These are phyloP conservation scores for Pichia membranifaciens DNA, from an alignment of 805 yeast genomes.

Conservation along the genomic window DNA sequence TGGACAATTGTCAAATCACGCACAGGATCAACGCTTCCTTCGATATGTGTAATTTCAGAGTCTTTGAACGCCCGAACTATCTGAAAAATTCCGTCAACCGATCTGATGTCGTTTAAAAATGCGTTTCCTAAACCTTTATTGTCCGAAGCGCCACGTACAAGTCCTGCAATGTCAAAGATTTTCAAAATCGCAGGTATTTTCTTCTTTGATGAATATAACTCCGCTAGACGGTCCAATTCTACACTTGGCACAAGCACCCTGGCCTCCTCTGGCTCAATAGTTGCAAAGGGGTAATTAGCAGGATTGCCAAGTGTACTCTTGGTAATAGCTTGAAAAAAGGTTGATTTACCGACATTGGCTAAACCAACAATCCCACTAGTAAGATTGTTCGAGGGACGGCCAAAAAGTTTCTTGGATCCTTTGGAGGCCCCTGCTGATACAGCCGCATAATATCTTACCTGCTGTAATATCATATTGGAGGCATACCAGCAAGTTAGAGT, in stretches of 20 bases:
- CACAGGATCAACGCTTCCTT: conserved; percentile 56
- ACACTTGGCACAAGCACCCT: conserved; percentile 46
- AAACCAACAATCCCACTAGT: conserved; percentile 50
- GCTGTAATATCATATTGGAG: background rate
- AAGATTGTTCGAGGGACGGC: conserved; percentile 32
- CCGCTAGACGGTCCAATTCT: conserved; percentile 42
- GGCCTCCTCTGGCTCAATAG: conserved; percentile 69
- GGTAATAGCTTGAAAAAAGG: conserved; percentile 57
- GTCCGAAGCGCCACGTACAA: conserved; percentile 54
- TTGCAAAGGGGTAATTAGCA: conserved; percentile 68
- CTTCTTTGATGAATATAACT: conserved; percentile 44
- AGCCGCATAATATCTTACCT: conserved; percentile 1
- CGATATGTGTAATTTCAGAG: conserved; percentile 62
- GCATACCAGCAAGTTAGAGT: too few relatives aligned
- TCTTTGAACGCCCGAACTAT: conserved; percentile 61
- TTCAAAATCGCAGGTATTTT: conserved; percentile 51
- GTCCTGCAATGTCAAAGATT: conserved; percentile 65
- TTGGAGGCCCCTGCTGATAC: background rate
- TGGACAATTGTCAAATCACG: conserved; percentile 58
- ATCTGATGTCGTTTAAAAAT: conserved; percentile 60
- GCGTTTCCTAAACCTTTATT: conserved; percentile 76
- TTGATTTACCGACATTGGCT: conserved; percentile 62
- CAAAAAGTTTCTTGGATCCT: conserved; percentile 20
- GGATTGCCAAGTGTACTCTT: conserved; percentile 59
- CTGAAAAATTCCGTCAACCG: conserved; percentile 68